Conservation (phyloP, 2,329 filamentous ascomycete species). For the Orbilia blumenaviensis region DNA sequence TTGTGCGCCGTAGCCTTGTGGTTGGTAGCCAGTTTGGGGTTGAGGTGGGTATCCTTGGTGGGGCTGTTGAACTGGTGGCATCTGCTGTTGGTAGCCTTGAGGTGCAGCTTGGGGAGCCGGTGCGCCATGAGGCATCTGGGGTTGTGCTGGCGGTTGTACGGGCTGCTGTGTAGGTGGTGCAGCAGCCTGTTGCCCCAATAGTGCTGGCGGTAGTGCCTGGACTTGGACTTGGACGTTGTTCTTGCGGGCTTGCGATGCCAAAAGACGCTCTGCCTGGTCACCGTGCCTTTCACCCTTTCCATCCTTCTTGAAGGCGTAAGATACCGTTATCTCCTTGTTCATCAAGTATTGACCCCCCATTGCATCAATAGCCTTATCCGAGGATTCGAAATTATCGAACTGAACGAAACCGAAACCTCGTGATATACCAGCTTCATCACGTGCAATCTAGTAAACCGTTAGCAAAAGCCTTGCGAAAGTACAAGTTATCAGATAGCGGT, state of each 20-base stretch:
- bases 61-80: slow-evolving; percentile 23
- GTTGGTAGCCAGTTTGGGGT: slow-evolving; percentile 54
- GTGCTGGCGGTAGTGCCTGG: slow-evolving; percentile 77
- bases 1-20: slow-evolving; percentile 34
- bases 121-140: slow-evolving; percentile 62
- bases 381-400: slow-evolving; percentile 90
- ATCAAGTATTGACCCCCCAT: slow-evolving; percentile 97
- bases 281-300: slow-evolving; percentile 96
- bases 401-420: slow-evolving; percentile 98
- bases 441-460: slow-evolving; percentile 68
- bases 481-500: background rate
- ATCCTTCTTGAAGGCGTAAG: slow-evolving; percentile 99
- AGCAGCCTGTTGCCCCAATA: slow-evolving; percentile 66
- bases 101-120: slow-evolving; percentile 54
- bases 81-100: slow-evolving; percentile 46
- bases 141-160: slow-evolving; percentile 61
- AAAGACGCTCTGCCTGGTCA: slow-evolving; percentile 88
- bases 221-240: slow-evolving; percentile 88
- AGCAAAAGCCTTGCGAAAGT: slow-evolving; percentile 46
- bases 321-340: slow-evolving; percentile 94
- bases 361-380: slow-evolving; percentile 87
- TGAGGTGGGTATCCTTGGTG: slow-evolving; percentile 56
- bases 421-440: slow-evolving; percentile 85
- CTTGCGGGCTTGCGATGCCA: slow-evolving; percentile 90
- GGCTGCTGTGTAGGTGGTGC: slow-evolving; percentile 55